phyloP scores from a whole-genome alignment of 495 filamentous ascomycete species.

The Halenospora varia region DNA sequence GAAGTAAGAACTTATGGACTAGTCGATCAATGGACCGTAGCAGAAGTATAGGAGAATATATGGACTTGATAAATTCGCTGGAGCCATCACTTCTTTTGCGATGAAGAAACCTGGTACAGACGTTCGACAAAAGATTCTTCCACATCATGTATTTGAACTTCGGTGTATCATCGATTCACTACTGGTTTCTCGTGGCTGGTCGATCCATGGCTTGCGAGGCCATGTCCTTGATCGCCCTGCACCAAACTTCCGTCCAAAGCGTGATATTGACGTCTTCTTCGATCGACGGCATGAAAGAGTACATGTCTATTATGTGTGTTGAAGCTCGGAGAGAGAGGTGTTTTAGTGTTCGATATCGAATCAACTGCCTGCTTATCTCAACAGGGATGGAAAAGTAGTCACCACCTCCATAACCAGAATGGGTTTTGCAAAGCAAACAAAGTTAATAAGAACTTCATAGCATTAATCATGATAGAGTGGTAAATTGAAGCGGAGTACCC shows the following conservation, averaged over 20 bases:
- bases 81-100: conserved; percentile 32
- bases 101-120: conserved; percentile 37
- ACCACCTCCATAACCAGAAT: no score
- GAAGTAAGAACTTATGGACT: conserved; percentile 32
- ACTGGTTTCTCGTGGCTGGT: conserved; percentile 38
- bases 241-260: conserved; percentile 29
- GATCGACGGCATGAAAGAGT: conserved; percentile 30
- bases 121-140: conserved; percentile 35
- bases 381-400: no score
- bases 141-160: conserved; percentile 42
- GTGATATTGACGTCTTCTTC: conserved; percentile 42
- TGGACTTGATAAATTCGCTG: conserved; percentile 38
- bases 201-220: conserved; percentile 25
- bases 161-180: conserved; percentile 45
- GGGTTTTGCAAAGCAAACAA: no score
- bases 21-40: conserved; percentile 27
- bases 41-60: conserved; percentile 31
- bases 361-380: no score
- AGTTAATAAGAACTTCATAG: no score
- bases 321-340: no score
- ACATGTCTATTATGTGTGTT: no score
- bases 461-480: no score
- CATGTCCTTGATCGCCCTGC: conserved; percentile 30
- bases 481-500: no score
- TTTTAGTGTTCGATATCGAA: no score